Evolutionary conservation across 1,284 basidiomycete genomes (phyloP), one percentile per base, ranked within the genome.

Genomic region (Boletus semigastroideus): DNA sequence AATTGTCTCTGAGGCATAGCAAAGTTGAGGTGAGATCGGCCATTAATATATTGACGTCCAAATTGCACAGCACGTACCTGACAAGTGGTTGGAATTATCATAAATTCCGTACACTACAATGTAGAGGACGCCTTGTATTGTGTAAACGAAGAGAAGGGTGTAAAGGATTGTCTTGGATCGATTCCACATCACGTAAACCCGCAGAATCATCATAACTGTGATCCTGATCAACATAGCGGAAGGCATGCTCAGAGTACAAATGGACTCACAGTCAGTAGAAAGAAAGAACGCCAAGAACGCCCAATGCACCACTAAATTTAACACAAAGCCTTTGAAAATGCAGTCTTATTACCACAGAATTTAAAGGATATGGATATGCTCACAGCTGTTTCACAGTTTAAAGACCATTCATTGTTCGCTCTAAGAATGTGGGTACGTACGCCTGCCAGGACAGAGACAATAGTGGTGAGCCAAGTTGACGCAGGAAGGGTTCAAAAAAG

Each of bases 161-260:
- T 0, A 52, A 4, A 63, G 27, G 4, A 63, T 34, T 4, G 3
- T n/a, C 4, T n/a, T 58, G 6, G 55, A 60, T 33, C 25, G 42
- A 42, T 44, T 46, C 49, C 49, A 60, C 55, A 60, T 62, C 6
- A 49, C 42, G 10, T 53, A 53, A 3, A 60, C 47, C 2, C 60
- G 57, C 13, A 62, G 13, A 33, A 63, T 42, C 55, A 63, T 59
- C 11, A 63, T 28, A 0, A 56, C 59, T 63, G 20, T n/a, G n/a
- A n/a, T 4, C 5, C 4, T 27, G 27, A 5, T 43, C 3, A 34
- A 7, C 4, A 22, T 9, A n/a, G 2, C 2, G 12, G 11, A 16
- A 30, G n/a, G 8, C 3, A 5, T 2, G 3, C 4, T 14, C 0
- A 4, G 37, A 16, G 16, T 1, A 22, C 5, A n/a, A 22, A 22